Conservation (phyloP, 2,329 filamentous ascomycete genomes). For the Gyromitra esculenta region DNA sequence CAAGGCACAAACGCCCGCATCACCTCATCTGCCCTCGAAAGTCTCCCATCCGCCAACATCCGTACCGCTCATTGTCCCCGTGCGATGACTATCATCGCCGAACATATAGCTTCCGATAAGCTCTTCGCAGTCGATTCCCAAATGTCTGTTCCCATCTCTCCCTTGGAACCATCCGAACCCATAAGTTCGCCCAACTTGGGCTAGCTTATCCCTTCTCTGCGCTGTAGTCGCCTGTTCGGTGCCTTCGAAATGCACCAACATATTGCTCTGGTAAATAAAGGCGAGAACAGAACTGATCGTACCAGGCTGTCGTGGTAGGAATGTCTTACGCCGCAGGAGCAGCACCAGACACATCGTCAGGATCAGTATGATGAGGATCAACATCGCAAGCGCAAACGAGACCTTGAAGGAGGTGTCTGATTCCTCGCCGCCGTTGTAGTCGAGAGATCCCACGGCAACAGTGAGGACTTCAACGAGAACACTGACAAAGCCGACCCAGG, state of each 20-base stretch:
- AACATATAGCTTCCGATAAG: conserved; percentile 73
- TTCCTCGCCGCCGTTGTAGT: conserved; percentile 65
- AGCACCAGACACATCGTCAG: conserved; percentile 71
- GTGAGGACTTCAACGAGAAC: conserved; percentile 78
- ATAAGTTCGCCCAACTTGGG: conserved; percentile 72
- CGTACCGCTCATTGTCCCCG: conserved; percentile 12
- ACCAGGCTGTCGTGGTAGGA: conserved; percentile 79
- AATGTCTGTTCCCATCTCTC: conserved; percentile 76
- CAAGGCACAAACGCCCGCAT: background rate
- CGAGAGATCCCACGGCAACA: conserved; percentile 73
- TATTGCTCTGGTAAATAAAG: conserved; percentile 82
- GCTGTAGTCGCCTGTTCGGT: conserved; percentile 71
- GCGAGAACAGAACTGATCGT: conserved; percentile 80
- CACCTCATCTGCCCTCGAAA: conserved; percentile 12
- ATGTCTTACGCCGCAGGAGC: conserved; percentile 71
- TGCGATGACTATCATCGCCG: conserved; percentile 61
- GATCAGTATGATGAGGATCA: conserved; percentile 74
- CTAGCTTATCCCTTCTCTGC: conserved; percentile 71
- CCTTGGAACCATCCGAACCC: conserved; percentile 81
- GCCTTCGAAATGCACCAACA: conserved; percentile 78
- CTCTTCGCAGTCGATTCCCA: conserved; percentile 81
- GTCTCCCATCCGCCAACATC: conserved; percentile 35
- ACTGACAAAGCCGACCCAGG: conserved; percentile 74
- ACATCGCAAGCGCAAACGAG: conserved; percentile 70
- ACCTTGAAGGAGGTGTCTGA: conserved; percentile 73